A percentile compares a stretch with the other conserved stretches of the same genome.
Evolutionary conservation across 169 alveolate genomes (phyloP).

Genomic region (Cytauxzoon felis): DNA sequence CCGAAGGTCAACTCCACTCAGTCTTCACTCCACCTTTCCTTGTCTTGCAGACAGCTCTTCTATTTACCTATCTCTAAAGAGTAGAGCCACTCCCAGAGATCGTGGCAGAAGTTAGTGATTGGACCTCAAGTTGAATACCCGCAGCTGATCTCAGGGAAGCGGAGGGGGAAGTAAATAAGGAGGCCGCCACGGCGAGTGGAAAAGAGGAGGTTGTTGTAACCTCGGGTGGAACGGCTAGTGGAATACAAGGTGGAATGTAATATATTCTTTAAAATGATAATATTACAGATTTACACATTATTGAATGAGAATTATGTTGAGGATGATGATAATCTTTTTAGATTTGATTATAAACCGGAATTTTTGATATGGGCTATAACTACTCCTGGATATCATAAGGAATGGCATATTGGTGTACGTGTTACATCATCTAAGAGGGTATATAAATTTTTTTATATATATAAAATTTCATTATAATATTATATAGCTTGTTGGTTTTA

Average conservation of each 20-base stretch:
- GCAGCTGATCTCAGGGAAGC: too few relatives aligned
- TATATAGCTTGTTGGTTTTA: slow-evolving; percentile 86
- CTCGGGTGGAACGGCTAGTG: too few relatives aligned
- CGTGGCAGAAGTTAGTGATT: too few relatives aligned
- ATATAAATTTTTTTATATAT: not conserved
- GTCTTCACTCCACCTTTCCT: too few relatives aligned
- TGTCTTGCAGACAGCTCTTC: too few relatives aligned
- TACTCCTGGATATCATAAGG: slow-evolving; percentile 84
- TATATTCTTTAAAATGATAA: not conserved
- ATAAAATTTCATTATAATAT: slow-evolving; percentile 58
- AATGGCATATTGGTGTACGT: slow-evolving; percentile 93
- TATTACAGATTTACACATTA: slow-evolving; percentile 77
- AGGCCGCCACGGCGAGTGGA: slow-evolving; percentile 42
- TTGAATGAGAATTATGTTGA: slow-evolving; percentile 94
- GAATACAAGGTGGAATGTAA: not conserved
- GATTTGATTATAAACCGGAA: slow-evolving; percentile 94
- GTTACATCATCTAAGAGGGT: slow-evolving; percentile 59
- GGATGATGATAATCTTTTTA: slow-evolving; percentile 94
- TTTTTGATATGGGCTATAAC: slow-evolving; percentile 93
- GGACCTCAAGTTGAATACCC: too few relatives aligned
- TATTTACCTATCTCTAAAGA: too few relatives aligned
- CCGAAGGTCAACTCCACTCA: too few relatives aligned
- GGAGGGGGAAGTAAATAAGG: slow-evolving; percentile 22
- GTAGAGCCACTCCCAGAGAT: too few relatives aligned
- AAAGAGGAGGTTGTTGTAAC: not conserved